Evolutionary conservation across 2,329 filamentous ascomycete genomes (phyloP), one percentile per base, ranked within the genome.

Genomic region (Aspergillus fumigatiaffinis): DNA sequence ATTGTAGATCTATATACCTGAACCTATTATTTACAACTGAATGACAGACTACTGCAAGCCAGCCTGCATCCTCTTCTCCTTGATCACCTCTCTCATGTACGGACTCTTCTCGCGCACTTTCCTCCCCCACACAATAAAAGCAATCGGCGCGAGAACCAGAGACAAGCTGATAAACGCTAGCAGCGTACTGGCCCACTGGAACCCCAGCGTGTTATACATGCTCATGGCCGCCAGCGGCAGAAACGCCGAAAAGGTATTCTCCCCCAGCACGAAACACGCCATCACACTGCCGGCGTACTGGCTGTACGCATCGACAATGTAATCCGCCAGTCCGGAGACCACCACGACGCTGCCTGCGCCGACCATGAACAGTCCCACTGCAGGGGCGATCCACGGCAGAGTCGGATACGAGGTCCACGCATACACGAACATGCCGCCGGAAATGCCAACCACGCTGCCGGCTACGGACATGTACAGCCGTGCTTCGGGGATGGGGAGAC

Each of bases 301-400:
- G 21, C 76, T 73, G 57, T 82, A 82, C 0, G 79, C 75, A 61
- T 82, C 78, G 3, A 75, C 74, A n/a, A 79, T 69, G 53, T 80
- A 80, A 67, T 82, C 80, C 0, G 78, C 73, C 4, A 77, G 78
- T 12, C 77, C 78, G 21, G 80, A 71, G 52, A 77, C 73, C 5
- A 80, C 79, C 20, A 73, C 67, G 3, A 74, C 72, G 3, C 77
- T 78, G 17, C 71, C 75, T 6, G 73, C 65, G 0, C 78, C 77
- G 4, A 77, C 73, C 58, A 77, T 70, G 4, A 66, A 73, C 1
- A 76, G 58, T 4, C 68, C 70, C 4, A 69, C 55, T 2, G 67
- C 66, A 0, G 72, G 72, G 1, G 71, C 72, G 23, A 75, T 73
- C 73, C 73, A 75, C 9, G 69, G 71, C 1, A 71, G 44, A 5